Percentiles rank a stretch among this genome's conserved stretches.
phyloP scores from a whole-genome alignment of 139 green algal genomes.

The Micractinium sp. region DNA sequence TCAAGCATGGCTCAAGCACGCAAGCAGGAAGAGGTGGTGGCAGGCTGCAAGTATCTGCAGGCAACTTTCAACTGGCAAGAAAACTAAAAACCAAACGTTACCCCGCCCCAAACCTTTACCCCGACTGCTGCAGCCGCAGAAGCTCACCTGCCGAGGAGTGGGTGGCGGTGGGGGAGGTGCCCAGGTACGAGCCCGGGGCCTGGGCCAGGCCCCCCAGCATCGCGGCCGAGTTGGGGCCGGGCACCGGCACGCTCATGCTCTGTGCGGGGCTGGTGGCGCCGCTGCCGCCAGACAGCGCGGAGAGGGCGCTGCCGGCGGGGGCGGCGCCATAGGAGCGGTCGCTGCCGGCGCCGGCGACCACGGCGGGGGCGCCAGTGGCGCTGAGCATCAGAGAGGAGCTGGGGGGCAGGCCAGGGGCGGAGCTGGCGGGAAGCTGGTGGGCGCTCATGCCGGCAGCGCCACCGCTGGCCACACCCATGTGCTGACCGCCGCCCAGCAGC shows the following conservation, averaged over 20 bases:
- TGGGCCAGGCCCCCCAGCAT: background rate
- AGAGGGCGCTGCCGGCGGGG: background rate
- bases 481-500: conserved; percentile 22
- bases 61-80: too few species aligned
- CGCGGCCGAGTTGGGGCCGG: background rate
- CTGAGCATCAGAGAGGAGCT: conserved; percentile 7
- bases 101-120: too few species aligned
- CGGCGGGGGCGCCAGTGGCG: background rate
- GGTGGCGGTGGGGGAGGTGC: conserved; percentile 30
- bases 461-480: background rate
- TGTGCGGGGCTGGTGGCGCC: background rate
- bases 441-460: background rate
- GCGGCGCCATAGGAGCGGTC: background rate
- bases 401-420: background rate
- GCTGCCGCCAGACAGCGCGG: conserved; percentile 7
- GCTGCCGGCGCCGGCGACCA: background rate
- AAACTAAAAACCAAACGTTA: too few species aligned
- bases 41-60: too few species aligned
- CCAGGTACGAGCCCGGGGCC: conserved; percentile 21
- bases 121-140: background rate
- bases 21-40: background rate
- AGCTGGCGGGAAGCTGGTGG: background rate
- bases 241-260: conserved; percentile 1
- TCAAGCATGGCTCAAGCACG: background rate
- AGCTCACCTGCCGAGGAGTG: conserved; percentile 13